Percentiles rank a stretch among this genome's conserved stretches.
Conservation (phyloP, 2,329 filamentous ascomycete genomes). For the Ophiostoma perfectum region DNA sequence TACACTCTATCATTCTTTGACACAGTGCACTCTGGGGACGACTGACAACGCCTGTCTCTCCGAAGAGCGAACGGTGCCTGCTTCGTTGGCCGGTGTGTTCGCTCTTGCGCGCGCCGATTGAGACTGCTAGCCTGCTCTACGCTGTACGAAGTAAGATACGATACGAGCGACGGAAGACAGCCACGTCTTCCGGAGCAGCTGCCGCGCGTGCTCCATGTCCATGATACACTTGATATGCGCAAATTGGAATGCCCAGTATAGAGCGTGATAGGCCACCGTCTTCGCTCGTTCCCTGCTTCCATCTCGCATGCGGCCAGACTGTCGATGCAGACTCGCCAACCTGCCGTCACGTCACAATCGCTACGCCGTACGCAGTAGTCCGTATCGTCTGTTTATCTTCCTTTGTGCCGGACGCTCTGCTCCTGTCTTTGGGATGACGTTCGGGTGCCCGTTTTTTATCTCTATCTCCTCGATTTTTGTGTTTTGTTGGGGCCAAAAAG, state of each 20-base stretch:
- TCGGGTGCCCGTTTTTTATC: background rate
- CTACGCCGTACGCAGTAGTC: background rate
- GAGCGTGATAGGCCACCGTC: too few species aligned
- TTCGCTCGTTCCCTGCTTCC: background rate
- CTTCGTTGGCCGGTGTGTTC: too few species aligned
- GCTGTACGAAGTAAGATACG: too few species aligned
- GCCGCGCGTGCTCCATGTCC: background rate
- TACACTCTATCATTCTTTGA: too few species aligned
- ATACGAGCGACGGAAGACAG: background rate
- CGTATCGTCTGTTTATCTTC: background rate
- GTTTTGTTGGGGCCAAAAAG: slow-evolving; percentile 21
- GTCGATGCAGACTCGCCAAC: too few species aligned
- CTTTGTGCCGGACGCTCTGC: background rate
- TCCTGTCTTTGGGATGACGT: background rate
- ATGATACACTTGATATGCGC: background rate
- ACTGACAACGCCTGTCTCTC: too few species aligned
- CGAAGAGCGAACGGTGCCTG: too few species aligned
- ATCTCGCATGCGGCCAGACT: background rate
- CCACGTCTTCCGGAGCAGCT: background rate
- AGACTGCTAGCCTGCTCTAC: too few species aligned
- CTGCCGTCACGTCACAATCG: too few species aligned
- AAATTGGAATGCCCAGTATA: too few species aligned
- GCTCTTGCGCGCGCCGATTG: too few species aligned
- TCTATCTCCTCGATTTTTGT: background rate
- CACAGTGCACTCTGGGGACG: too few species aligned